A percentile compares a stretch with the other conserved stretches of the same genome.
Conservation (phyloP, 2,329 filamentous ascomycete species). For the Orbilia brochopaga region DNA sequence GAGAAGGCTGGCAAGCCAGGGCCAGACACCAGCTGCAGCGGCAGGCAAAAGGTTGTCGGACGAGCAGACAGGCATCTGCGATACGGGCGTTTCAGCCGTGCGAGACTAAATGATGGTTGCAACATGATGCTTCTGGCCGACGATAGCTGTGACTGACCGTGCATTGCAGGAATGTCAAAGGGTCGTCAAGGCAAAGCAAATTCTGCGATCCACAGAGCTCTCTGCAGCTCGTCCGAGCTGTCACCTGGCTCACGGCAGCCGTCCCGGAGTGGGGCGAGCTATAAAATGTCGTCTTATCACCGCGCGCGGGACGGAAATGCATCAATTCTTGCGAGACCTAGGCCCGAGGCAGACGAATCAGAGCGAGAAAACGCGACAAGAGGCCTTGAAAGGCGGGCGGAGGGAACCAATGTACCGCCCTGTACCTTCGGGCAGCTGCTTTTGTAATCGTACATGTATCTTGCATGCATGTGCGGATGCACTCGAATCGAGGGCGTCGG, state of each 20-base stretch:
- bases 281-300: not conserved
- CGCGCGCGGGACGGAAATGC: not conserved
- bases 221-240: not conserved
- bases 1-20: not conserved
- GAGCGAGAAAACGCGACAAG: not conserved
- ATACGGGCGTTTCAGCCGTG: no score
- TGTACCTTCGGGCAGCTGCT: no score
- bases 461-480: not conserved
- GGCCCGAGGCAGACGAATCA: not conserved
- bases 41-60: no score
- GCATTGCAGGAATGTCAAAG: not conserved
- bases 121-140: no score
- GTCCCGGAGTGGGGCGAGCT: conserved; percentile 1
- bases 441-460: not conserved
- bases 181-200: not conserved
- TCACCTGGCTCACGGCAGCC: not conserved
- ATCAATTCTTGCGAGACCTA: not conserved
- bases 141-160: no score
- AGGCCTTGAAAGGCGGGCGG: no score
- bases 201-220: conserved; percentile 1
- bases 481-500: not conserved
- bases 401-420: no score
- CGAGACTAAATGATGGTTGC: no score
- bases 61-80: no score
- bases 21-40: not conserved